Conservation (phyloP, 257 asterid genomes). For the Solanum chilense region DNA sequence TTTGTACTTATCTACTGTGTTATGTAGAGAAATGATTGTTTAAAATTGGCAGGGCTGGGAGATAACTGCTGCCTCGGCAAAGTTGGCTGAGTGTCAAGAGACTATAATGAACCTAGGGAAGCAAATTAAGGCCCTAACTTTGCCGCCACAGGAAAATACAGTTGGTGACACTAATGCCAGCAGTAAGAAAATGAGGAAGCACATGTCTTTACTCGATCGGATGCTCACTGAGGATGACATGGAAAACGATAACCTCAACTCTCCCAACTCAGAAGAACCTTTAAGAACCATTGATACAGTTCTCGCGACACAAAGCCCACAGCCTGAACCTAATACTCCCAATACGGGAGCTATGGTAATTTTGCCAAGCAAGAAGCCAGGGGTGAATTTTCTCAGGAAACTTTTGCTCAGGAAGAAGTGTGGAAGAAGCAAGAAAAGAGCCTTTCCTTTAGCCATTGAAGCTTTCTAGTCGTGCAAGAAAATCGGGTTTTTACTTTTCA, state of each 20-base stretch:
- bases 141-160: conserved; percentile 28
- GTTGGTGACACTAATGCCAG: conserved; percentile 27
- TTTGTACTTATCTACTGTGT: not conserved
- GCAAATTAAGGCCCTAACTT: conserved; percentile 52
- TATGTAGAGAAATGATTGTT: not conserved
- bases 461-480: conserved; percentile 3
- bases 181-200: conserved; percentile 22
- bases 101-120: conserved; percentile 62
- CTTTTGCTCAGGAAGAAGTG: conserved; percentile 56
- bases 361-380: conserved; percentile 41
- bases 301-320: not conserved
- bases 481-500: conserved; percentile 1
- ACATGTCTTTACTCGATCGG: conserved; percentile 65
- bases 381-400: conserved; percentile 54
- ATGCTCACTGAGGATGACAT: conserved; percentile 46
- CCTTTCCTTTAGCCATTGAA: conserved; percentile 32
- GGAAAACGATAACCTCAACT: conserved; percentile 5
- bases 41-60: conserved; percentile 63
- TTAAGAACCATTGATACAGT: conserved; percentile 5
- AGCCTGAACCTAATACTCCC: conserved; percentile 4
- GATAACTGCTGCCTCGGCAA: conserved; percentile 63
- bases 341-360: conserved; percentile 39
- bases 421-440: conserved; percentile 24
- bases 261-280: conserved; percentile 26
- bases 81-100: conserved; percentile 72